These are phyloP conservation scores for Lentinula aciculospora DNA, from an alignment of 768 basidiomycete genomes.

Conservation along the genomic window DNA sequence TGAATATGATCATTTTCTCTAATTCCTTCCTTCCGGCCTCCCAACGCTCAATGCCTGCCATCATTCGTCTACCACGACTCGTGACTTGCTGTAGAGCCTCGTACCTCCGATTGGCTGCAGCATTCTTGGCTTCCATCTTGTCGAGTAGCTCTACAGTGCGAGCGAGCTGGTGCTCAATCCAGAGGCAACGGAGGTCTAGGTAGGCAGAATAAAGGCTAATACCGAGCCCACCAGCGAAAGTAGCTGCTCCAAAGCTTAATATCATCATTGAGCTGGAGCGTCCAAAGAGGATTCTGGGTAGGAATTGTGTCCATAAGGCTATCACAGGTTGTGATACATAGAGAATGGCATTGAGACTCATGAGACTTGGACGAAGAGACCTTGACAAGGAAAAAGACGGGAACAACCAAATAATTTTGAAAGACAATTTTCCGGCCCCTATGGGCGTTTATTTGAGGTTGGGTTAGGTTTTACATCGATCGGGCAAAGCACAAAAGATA, in stretches of 20 bases:
- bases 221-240: neutral
- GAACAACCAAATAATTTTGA: too few relatives aligned
- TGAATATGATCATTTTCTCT: neutral
- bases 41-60: neutral
- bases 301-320: neutral
- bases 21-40: neutral
- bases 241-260: neutral
- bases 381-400: neutral
- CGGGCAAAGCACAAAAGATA: too few relatives aligned
- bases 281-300: neutral
- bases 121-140: neutral
- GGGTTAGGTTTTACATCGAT: too few relatives aligned
- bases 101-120: neutral
- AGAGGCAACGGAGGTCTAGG: neutral
- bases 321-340: neutral
- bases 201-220: neutral
- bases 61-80: neutral
- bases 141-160: neutral
- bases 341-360: neutral
- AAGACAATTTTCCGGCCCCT: too few relatives aligned
- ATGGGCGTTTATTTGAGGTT: neutral
- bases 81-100: neutral
- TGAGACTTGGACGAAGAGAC: neutral
- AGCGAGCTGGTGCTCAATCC: neutral
- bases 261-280: neutral